Evolutionary conservation across 176 grass and related monocot genomes (phyloP), one percentile per base, ranked within the genome.

Genomic region (Carex myosuroides): DNA sequence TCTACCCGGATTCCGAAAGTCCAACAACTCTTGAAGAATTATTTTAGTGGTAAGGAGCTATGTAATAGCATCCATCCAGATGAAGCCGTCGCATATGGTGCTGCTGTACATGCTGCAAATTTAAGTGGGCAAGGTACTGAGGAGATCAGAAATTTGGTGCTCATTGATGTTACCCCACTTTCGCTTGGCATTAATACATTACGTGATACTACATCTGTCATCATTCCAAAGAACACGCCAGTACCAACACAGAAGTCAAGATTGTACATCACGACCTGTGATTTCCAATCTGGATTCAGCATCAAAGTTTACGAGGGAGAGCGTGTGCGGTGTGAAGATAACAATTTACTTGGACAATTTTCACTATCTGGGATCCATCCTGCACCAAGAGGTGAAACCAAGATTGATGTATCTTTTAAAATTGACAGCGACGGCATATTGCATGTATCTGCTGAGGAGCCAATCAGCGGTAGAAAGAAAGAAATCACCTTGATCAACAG

Each of bases 401-500:
- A 72, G 41, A 6, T 72, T 13, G 3, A 39, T 46, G 68, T 72
- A 44, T 42, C 79, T 82, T 87, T 87, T 12, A 77, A 87, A 37
- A 75, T 87, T 8, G 79, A 83, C 14, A 61, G 50, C n/a, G 63
- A 87, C 26, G 63, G 79, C 22, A 83, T 87, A 17, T 46, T 87
- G 20, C 79, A 83, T 46, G 85, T 87, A 1, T 87, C 85, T 21
- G 85, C 85, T 8, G 79, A 81, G 66, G 85, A 87, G 13, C 68
- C 50, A 44, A 70, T 68, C 35, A 87, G 79, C n/a, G 85, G 85
- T 13, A 37, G 50, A 59, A 81, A 64, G 53, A 82, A 83, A 24
- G 90, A 96, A 80, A 93, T 96, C 83, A 96, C 91, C 9, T 91
- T 96, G 33, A 93, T 89, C 69, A 96, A 96, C 58, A 87, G 91